Conservation (phyloP, 2,329 filamentous ascomycete species). For the Geosmithia flava region DNA sequence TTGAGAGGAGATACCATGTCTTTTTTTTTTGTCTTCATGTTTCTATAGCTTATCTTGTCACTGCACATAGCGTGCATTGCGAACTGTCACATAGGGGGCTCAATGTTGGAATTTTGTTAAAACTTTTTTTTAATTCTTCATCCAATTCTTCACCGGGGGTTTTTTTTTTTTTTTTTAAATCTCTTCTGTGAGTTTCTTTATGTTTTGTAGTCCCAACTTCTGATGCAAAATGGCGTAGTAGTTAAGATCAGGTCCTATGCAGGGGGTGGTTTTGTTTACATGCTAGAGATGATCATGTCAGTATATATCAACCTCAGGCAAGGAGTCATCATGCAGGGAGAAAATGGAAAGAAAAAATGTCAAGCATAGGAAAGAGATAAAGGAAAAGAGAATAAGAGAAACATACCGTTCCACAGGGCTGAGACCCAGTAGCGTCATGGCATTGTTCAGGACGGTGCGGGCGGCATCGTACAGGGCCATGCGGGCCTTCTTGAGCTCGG, state of each 20-base stretch:
- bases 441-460: slow-evolving; percentile 65
- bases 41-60: too few relatives aligned
- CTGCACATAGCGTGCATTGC: too few relatives aligned
- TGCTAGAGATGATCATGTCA: too few relatives aligned
- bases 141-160: background rate
- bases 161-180: background rate
- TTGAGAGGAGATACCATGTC: too few relatives aligned
- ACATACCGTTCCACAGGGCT: slow-evolving; percentile 53
- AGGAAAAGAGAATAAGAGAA: background rate
- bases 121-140: too few relatives aligned
- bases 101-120: too few relatives aligned
- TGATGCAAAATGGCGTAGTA: background rate
- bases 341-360: too few relatives aligned
- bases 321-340: too few relatives aligned
- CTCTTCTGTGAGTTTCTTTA: too few relatives aligned
- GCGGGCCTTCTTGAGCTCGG: slow-evolving; percentile 51
- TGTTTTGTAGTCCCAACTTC: background rate
- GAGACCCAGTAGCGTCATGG: slow-evolving; percentile 71
- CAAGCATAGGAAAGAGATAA: background rate
- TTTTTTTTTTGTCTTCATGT: too few relatives aligned
- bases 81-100: too few relatives aligned
- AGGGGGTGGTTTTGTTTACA: background rate
- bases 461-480: slow-evolving; percentile 70
- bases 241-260: background rate
- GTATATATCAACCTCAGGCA: too few relatives aligned